Base-by-base conservation (phyloP, 2,329 filamentous ascomycete genomes). In the Aspergillus ustus region DNA sequence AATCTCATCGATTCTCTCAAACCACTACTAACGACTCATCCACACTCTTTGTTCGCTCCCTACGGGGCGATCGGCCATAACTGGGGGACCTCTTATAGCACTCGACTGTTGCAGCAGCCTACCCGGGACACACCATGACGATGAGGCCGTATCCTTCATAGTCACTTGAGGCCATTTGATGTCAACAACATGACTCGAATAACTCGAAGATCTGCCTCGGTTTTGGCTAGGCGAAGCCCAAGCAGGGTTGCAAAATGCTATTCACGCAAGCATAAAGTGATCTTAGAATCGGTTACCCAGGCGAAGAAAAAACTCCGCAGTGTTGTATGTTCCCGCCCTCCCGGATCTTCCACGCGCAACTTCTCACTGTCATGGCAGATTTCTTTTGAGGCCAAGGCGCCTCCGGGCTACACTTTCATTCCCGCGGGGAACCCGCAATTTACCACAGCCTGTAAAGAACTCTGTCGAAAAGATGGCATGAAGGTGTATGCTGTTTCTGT, bases 401-500 rank as follows among this genome's bases (percentile, higher is more conserved):
- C 85, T 9, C 73, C 75, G 52, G 86, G 85, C n/a, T 89, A 87
- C 70, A 84, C 82, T 0, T 88, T 87, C 68, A 82, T 89, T 53
- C 83, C 85, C 22, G 82, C 85, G 50, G 87, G 87, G 25, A 84
- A 86, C 63, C 85, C 85, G 2, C 81, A 84, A 57, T 79, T 89
- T 52, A 87, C 86, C 19, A 81, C 81, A 51, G 81, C 81, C 60
- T 85, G 84, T 74, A 89, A 88, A 73, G 85, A 88, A 67, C 72
- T 84, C 45, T 88, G 86, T 66, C 80, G 84, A 55, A 81, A 82
- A 68, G 80, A 81, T 66, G 82, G 82, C 29, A 74, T 83, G 44
- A 80, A 83, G 52, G 83, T 88, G 45, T 81, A 83, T 67, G 82
- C 86, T 63, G 86, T 89, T 68, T 87, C 87, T 72, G 86, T 88